phyloP scores from a whole-genome alignment of 805 yeast species.

The Peterozyma xylosa region DNA sequence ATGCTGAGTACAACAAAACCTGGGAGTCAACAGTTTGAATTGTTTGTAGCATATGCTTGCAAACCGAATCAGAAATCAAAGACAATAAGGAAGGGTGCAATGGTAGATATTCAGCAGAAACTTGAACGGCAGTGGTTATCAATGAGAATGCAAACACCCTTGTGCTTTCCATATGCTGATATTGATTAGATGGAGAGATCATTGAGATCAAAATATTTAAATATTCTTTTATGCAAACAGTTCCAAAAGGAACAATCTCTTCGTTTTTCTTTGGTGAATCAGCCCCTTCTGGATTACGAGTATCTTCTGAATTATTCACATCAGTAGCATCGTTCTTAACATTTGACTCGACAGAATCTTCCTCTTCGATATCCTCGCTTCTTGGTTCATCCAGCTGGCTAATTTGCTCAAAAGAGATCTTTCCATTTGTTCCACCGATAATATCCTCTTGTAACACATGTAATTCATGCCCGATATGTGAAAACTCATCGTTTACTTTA shows the following conservation, averaged over 20 bases:
- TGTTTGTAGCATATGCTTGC: conserved; percentile 76
- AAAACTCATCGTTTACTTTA: conserved; percentile 17
- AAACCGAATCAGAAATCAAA: conserved; percentile 71
- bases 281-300: neutral
- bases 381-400: neutral
- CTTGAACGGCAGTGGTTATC: conserved; percentile 73
- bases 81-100: conserved; percentile 59
- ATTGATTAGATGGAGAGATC: conserved; percentile 74
- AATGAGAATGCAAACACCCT: conserved; percentile 76
- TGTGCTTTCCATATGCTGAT: conserved; percentile 81
- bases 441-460: conserved; percentile 46
- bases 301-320: neutral
- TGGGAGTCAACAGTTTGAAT: conserved; percentile 71
- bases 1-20: conserved; percentile 62
- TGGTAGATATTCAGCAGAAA: conserved; percentile 58
- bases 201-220: conserved; percentile 70
- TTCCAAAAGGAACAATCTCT: conserved; percentile 51
- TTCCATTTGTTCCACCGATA: conserved; percentile 38
- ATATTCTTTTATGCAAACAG: conserved; percentile 70
- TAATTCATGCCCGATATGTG: conserved; percentile 16
- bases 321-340: neutral
- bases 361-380: conserved; percentile 6
- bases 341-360: conserved; percentile 1
- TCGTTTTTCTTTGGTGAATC: conserved; percentile 7
- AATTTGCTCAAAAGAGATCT: conserved; percentile 1